Conservation (phyloP, 2,329 filamentous ascomycete species). For the Hawksworthiomyces lignivorus region DNA sequence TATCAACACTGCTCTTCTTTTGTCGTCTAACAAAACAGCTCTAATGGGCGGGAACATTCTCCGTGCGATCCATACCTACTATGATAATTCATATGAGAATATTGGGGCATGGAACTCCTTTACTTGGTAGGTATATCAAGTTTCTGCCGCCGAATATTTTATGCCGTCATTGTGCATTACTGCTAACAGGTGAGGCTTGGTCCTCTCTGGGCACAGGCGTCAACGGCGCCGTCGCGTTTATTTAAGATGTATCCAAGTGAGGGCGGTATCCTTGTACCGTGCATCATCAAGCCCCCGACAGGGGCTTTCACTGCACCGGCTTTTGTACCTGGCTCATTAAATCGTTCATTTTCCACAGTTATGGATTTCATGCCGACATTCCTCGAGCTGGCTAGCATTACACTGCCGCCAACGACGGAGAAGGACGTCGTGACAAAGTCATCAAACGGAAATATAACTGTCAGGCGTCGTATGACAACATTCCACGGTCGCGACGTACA, state of each 20-base stretch:
- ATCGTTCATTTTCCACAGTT: constrained; percentile 37
- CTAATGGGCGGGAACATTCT: constrained; percentile 24
- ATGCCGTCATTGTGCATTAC: too few species aligned
- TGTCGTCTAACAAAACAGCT: constrained; percentile 4
- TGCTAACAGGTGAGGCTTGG: constrained; percentile 22
- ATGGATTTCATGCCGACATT: constrained; percentile 44
- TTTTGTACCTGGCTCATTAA: constrained; percentile 8
- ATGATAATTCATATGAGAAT: constrained; percentile 48
- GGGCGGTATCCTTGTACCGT: constrained; percentile 43
- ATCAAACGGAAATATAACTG: neutral
- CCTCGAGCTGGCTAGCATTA: constrained; percentile 37
- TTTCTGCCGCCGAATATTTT: too few species aligned
- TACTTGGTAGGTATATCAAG: constrained; percentile 39
- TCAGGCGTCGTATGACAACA: constrained; percentile 23
- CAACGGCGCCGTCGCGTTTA: constrained; percentile 21
- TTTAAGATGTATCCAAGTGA: constrained; percentile 32
- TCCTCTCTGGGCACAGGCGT: constrained; percentile 39
- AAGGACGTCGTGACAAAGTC: neutral
- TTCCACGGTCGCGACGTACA: constrained; percentile 31
- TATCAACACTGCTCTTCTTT: too few species aligned
- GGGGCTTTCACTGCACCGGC: neutral
- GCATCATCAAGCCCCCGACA: constrained; percentile 24
- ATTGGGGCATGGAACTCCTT: constrained; percentile 45
- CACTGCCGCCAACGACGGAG: constrained; percentile 42
- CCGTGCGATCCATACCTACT: constrained; percentile 38